phyloP scores from a whole-genome alignment of 768 basidiomycete species.

The Phylloporus sp. region DNA sequence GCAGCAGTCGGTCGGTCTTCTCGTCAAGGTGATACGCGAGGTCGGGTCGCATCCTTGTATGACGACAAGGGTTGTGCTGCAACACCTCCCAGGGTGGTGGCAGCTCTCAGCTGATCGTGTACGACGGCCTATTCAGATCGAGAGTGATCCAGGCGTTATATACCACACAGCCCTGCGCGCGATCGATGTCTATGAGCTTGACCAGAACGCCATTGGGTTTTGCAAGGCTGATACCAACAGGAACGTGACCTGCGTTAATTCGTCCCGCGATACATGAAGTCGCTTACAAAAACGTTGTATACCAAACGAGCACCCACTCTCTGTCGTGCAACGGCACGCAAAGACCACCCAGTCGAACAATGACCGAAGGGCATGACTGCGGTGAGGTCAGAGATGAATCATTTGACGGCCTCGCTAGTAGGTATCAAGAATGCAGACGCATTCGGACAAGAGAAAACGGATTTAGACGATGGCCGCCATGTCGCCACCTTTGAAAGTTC shows the following conservation, averaged over 20 bases:
- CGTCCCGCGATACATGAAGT: neutral
- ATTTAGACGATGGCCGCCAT: conserved; percentile 1
- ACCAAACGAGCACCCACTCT: neutral
- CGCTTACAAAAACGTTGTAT: neutral
- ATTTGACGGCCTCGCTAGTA: neutral
- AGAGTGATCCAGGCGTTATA: conserved; percentile 5
- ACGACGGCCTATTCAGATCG: neutral
- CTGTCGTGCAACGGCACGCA: neutral
- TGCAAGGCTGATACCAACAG: neutral
- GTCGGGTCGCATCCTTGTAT: neutral
- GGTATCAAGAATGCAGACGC: neutral
- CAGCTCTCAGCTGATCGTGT: conserved; percentile 12
- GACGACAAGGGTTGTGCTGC: conserved; percentile 5
- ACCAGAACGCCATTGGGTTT: neutral
- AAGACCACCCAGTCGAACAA: neutral
- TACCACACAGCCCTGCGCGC: conserved; percentile 14
- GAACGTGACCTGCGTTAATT: neutral
- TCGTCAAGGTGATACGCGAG: neutral
- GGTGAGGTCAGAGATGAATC: conserved; percentile 8
- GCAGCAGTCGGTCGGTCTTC: neutral
- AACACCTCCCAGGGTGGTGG: conserved; percentile 9
- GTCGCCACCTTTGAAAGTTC: conserved; percentile 14
- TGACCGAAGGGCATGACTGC: conserved; percentile 2
- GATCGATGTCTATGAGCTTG: conserved; percentile 5
- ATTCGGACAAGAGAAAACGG: neutral